Percentiles rank a stretch among this genome's conserved stretches.
Evolutionary conservation across 148 eudicot species (phyloP).

Genomic region (Rhododendron henanense): DNA sequence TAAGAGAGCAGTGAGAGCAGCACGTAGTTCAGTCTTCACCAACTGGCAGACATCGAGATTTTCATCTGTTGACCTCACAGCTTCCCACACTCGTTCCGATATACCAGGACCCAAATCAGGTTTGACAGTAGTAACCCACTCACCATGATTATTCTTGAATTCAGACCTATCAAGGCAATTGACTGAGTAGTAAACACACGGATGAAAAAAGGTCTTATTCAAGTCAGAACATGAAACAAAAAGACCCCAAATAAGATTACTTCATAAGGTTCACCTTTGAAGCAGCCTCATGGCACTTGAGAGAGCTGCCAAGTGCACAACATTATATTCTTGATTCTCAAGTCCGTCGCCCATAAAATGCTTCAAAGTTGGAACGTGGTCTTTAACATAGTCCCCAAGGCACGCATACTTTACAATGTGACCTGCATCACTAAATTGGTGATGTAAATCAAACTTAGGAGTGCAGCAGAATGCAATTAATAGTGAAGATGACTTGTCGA

Average conservation of each 20-base stretch:
- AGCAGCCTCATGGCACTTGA: slow-evolving; percentile 67
- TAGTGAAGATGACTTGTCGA: not conserved
- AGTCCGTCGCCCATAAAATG: slow-evolving; percentile 43
- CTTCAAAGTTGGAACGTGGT: slow-evolving; percentile 65
- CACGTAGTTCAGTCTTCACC: slow-evolving; percentile 57
- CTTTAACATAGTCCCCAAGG: slow-evolving; percentile 64
- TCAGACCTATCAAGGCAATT: slow-evolving; percentile 45
- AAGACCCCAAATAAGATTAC: not conserved
- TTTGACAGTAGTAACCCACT: slow-evolving; percentile 61
- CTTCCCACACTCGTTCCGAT: slow-evolving; percentile 73
- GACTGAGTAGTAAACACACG: not conserved
- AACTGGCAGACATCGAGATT: slow-evolving; percentile 37
- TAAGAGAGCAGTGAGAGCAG: slow-evolving; percentile 62
- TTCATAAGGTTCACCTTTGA: slow-evolving; percentile 54
- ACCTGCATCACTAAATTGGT: slow-evolving; percentile 31
- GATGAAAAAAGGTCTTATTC: not conserved
- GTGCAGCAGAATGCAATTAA: not conserved
- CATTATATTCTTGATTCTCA: slow-evolving; percentile 37
- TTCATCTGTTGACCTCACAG: slow-evolving; percentile 52
- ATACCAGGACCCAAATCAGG: slow-evolving; percentile 78
- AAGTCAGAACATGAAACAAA: not conserved
- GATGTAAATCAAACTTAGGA: not conserved
- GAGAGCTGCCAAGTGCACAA: slow-evolving; percentile 68
- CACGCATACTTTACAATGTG: slow-evolving; percentile 27
- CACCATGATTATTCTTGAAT: slow-evolving; percentile 83